These are phyloP conservation scores for Raddia distichophylla DNA, from an alignment of 176 grass and related monocot genomes.

Conservation along the genomic window DNA sequence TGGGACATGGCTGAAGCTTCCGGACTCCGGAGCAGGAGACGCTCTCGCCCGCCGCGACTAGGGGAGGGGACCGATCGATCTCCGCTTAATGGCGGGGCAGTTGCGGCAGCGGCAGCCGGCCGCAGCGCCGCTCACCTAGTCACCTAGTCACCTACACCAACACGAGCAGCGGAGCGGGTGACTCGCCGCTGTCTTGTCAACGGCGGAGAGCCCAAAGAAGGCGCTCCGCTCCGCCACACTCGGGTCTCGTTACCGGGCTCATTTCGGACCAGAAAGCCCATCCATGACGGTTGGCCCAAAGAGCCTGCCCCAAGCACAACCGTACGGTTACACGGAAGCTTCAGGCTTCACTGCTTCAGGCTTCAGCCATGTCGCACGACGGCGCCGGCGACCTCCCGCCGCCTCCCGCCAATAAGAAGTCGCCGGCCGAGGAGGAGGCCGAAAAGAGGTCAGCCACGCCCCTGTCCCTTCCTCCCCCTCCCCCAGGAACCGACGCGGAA, in stretches of 20 bases:
- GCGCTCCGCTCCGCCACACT: not conserved
- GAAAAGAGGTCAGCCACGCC: slow-evolving; percentile 68
- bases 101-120: not conserved
- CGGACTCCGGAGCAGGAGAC: not conserved
- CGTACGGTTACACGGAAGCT: too few relatives aligned
- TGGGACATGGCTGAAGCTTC: slow-evolving; percentile 55
- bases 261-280: not conserved
- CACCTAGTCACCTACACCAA: too few relatives aligned
- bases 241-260: not conserved
- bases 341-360: slow-evolving; percentile 31
- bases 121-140: slow-evolving; percentile 24
- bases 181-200: slow-evolving; percentile 28
- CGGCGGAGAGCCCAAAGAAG: slow-evolving; percentile 44
- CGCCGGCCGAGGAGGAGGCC: slow-evolving; percentile 68
- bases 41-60: not conserved
- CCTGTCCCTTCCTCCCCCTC: not conserved
- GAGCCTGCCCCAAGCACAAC: too few relatives aligned
- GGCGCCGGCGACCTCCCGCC: slow-evolving; percentile 44
- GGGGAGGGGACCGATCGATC: not conserved
- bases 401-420: slow-evolving; percentile 69
- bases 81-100: slow-evolving; percentile 37
- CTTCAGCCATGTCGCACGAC: slow-evolving; percentile 57
- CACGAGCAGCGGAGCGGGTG: slow-evolving; percentile 8
- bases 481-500: not conserved
- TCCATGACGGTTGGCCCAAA: not conserved